phyloP scores from a whole-genome alignment of 345 rosid genomes.

The Orychophragmus violaceus region DNA sequence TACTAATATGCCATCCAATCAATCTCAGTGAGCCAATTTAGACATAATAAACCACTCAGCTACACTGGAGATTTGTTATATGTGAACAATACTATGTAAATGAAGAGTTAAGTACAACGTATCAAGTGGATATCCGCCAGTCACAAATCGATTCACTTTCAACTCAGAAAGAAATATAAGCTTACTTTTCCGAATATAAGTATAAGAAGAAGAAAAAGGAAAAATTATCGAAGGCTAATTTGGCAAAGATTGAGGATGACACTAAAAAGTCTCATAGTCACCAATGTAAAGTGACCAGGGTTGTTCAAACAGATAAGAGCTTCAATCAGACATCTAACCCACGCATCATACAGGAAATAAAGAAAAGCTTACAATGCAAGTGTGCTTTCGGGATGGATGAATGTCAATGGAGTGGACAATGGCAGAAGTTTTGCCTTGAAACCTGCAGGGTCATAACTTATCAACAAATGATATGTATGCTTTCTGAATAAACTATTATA shows the following conservation, averaged over 20 bases:
- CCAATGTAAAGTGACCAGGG: background rate
- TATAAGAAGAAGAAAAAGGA: background rate
- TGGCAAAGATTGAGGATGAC: background rate
- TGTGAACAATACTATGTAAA: too few relatives aligned
- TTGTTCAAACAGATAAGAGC: background rate
- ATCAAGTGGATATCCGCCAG: background rate
- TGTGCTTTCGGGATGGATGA: slow-evolving; percentile 89
- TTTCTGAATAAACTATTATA: background rate
- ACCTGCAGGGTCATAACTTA: slow-evolving; percentile 37
- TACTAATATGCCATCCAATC: background rate
- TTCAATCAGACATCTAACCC: background rate
- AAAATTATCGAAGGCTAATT: background rate
- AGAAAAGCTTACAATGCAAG: slow-evolving; percentile 53
- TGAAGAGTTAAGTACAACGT: background rate
- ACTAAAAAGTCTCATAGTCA: background rate
- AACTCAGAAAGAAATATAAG: background rate
- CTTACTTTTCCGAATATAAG: background rate
- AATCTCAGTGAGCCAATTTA: background rate
- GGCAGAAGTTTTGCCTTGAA: slow-evolving; percentile 60
- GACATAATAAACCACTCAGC: background rate
- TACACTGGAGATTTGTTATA: background rate
- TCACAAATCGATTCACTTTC: background rate
- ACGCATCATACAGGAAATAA: background rate
- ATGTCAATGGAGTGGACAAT: slow-evolving; percentile 80
- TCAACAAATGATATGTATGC: background rate